phyloP scores from a whole-genome alignment of 2,329 filamentous ascomycete genomes.

The Nigrospora osmanthi region DNA sequence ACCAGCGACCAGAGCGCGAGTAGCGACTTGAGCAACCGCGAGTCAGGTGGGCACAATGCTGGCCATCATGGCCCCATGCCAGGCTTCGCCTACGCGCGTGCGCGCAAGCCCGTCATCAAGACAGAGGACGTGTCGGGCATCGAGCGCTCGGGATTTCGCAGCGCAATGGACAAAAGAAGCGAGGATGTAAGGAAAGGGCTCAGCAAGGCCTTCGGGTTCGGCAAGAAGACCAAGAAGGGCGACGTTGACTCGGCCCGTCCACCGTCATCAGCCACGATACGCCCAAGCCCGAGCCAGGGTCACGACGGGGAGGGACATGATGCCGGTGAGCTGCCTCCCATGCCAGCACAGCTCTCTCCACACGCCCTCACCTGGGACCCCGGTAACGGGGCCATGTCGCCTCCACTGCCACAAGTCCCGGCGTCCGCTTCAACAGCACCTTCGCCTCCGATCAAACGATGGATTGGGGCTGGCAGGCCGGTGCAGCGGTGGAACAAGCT shows the following conservation, averaged over 20 bases:
- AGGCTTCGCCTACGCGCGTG: conserved; percentile 35
- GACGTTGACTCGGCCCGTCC: conserved; percentile 20
- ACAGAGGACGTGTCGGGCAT: conserved; percentile 45
- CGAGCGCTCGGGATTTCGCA: conserved; percentile 46
- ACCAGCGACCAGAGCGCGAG: conserved; percentile 30
- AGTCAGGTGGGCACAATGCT: conserved; percentile 11
- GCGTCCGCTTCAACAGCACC: conserved; percentile 14
- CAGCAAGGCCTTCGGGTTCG: conserved; percentile 45
- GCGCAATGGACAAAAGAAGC: conserved; percentile 45
- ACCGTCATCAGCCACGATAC: conserved; percentile 28
- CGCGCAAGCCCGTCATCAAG: conserved; percentile 33
- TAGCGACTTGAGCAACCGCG: conserved; percentile 25
- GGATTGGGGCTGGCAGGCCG: conserved; percentile 41
- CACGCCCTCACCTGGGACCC: conserved; percentile 11
- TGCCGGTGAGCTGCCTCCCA: conserved; percentile 11
- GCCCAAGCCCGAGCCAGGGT: conserved; percentile 14
- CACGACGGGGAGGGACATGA: conserved; percentile 4
- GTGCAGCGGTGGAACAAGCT: conserved; percentile 49
- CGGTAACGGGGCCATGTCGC: conserved; percentile 17
- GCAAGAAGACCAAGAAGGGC: conserved; percentile 36
- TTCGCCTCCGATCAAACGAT: conserved; percentile 39
- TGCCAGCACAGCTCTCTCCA: conserved; percentile 12
- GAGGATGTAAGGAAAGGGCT: conserved; percentile 45
- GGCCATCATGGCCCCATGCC: conserved; percentile 23
- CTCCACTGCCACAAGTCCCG: conserved; percentile 34